Evolutionary conservation across 352 stramenopile genomes (phyloP), one percentile per base, ranked within the genome.

Genomic region (Pythium grandisporangium): DNA sequence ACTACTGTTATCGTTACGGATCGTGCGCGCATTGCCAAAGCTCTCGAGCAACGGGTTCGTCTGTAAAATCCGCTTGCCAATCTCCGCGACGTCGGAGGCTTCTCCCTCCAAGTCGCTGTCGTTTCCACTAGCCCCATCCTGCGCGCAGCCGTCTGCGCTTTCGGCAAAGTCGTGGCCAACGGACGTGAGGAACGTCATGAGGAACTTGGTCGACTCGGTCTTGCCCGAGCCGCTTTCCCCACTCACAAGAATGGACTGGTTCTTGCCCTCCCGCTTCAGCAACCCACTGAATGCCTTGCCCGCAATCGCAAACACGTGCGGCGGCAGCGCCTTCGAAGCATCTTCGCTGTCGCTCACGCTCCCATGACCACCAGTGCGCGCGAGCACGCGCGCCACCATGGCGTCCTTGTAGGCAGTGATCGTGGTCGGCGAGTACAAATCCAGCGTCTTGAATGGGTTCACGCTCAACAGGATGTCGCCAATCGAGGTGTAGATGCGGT

Each of bases 21-120:
- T 89, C 3, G 95, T 98, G 48, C 93, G 82, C 1, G 95, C 95
- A 53, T 98, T 98, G 27, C 95, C 95, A 63, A 98, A 98, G 21
- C 83, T 94, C 63, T 98, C 95, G 14, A 98, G 63, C 49, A 98
- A 98, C 22, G 95, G 95, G 51, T 98, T 98, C 7, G 87, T 97
- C 66, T 98, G 93, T 21, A 98, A 53, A 20, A 98, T 96, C 36
- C 91, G 75, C 20, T 69, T 66, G 11, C 79, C 77, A 41, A 93
- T 89, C 52, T 89, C 72, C 19, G 81, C 64, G 12, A 77, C 75
- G 21, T 67, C 71, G 24, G 51, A 46, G 6, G 48, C 45, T 48
- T 37, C 59, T 5, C 45, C 52, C 5, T 55, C 38, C 6, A 41
- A 14, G 6, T 64, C 40, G 10, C 48, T 37, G 10, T 46, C 50